Base-by-base conservation (phyloP, 805 yeast species). In the Isabelozyma gotoi region DNA sequence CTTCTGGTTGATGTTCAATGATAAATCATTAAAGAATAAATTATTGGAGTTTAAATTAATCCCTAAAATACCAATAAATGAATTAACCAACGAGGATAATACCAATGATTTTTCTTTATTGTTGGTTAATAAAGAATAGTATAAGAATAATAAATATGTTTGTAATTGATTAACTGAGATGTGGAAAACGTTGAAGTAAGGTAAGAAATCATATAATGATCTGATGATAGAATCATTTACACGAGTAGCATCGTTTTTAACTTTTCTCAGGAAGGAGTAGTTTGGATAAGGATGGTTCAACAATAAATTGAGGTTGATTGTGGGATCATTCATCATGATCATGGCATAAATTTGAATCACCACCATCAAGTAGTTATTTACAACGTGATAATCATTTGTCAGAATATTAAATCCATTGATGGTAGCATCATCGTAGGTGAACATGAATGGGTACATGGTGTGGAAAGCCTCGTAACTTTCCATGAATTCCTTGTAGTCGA, bases 401-500 rank as follows among this genome's bases (percentile, higher is more conserved):
- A 70, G 68, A 37, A 79, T 67, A 38, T 76, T 77, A 51, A 78
- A 71, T 27, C 77, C 76, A 50, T 72, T 72, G 31, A 71, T 68
- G 14, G 75, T 68, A 17, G 75, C 67, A 49, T 71, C 76, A 41
- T 71, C 74, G 46, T 72, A 72, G 1, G 76, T 72, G 52, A 71
- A 71, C 56, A 71, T 71, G 43, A 71, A 71, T 7, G 77, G 77
- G 42, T 71, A 71, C 76, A 71, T 69, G 6, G 75, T 71, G 46
- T 72, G 77, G 46, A 72, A 69, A 6, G 69, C 73, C 36, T 71
- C 74, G 38, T 79, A 79, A 40, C 73, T 71, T 50, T 72, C 73
- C 73, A 78, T 78, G 48, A 79, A 78, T 31, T 68, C 60, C 38
- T 73, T 76, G 49, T 75, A 78, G 50, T 78, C 83, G 47, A 79